Percentiles rank a stretch among this genome's conserved stretches.
phyloP scores from a whole-genome alignment of 106 monocot species.

The Phalaenopsis equestris region DNA sequence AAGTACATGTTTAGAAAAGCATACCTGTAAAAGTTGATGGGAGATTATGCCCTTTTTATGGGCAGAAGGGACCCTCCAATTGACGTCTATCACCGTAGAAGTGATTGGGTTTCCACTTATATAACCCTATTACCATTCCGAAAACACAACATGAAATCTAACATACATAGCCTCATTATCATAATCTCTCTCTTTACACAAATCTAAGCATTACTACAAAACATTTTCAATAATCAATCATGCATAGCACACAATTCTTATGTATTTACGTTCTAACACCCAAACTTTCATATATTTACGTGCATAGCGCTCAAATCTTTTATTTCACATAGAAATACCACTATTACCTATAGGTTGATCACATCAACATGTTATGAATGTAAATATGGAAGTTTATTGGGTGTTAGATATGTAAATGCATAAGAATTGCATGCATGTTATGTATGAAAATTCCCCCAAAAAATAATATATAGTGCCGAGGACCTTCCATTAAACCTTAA shows the following conservation, averaged over 20 bases:
- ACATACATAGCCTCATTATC: background rate
- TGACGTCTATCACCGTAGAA: constrained; percentile 9
- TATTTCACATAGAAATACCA: too few relatives aligned
- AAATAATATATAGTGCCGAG: background rate
- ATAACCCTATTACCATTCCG: constrained; percentile 36
- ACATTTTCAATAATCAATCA: background rate
- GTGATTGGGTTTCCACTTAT: constrained; percentile 35
- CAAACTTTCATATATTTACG: too few relatives aligned
- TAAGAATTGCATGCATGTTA: too few relatives aligned
- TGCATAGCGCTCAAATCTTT: too few relatives aligned
- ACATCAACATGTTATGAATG: too few relatives aligned
- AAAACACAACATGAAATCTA: background rate
- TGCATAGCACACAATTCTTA: background rate
- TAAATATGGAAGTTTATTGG: too few relatives aligned
- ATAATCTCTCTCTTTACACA: background rate
- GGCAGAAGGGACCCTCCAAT: constrained; percentile 28
- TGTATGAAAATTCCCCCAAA: background rate
- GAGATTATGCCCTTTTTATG: constrained; percentile 39
- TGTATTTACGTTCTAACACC: too few relatives aligned
- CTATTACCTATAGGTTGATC: too few relatives aligned
- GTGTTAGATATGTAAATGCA: too few relatives aligned
- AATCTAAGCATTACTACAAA: background rate
- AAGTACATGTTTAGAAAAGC: background rate
- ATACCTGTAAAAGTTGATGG: constrained; percentile 37
- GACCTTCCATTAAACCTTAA: too few relatives aligned